phyloP scores from a whole-genome alignment of 2,329 filamentous ascomycete genomes.

The Lasiodiplodia gonubiensis region DNA sequence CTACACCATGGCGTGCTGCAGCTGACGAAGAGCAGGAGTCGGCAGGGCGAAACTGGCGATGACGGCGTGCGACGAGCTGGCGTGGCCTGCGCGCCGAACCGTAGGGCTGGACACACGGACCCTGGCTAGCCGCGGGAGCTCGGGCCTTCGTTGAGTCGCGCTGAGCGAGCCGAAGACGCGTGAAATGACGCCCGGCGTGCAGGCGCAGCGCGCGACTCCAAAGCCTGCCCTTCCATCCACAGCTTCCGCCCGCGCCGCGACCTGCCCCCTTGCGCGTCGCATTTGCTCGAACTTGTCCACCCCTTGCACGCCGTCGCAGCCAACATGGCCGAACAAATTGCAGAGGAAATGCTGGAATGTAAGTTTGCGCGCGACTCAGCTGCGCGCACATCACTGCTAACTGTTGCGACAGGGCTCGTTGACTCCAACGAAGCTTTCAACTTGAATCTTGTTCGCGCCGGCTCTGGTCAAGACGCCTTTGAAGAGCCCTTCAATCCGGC shows the following conservation, averaged over 20 bases:
- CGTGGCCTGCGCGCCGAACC: constrained; percentile 17
- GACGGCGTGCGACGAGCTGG: constrained; percentile 20
- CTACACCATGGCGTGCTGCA: constrained; percentile 7
- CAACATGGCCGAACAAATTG: constrained; percentile 13
- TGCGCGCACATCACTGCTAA: constrained; percentile 22
- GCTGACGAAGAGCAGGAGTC: not conserved
- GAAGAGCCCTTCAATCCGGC: constrained; percentile 76
- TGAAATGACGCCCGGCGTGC: not conserved
- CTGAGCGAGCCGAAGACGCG: not conserved
- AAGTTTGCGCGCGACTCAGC: constrained; percentile 28
- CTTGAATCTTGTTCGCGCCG: constrained; percentile 45
- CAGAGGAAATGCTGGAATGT: constrained; percentile 43
- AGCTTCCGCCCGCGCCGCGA: constrained; percentile 24
- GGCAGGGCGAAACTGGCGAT: constrained; percentile 23
- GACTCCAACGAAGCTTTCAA: constrained; percentile 46
- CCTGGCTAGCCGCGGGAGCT: constrained; percentile 8
- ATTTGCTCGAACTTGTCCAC: not conserved
- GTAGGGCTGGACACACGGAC: constrained; percentile 8
- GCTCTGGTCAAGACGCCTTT: constrained; percentile 47
- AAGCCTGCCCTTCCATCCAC: constrained; percentile 6
- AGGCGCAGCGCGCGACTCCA: constrained; percentile 9
- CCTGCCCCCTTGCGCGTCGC: not conserved
- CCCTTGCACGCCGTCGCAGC: not conserved
- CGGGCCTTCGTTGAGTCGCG: not conserved
- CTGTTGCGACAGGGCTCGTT: constrained; percentile 34